Evolutionary conservation across 1,284 basidiomycete species (phyloP).

Genomic region (Heterobasidion irregulare): DNA sequence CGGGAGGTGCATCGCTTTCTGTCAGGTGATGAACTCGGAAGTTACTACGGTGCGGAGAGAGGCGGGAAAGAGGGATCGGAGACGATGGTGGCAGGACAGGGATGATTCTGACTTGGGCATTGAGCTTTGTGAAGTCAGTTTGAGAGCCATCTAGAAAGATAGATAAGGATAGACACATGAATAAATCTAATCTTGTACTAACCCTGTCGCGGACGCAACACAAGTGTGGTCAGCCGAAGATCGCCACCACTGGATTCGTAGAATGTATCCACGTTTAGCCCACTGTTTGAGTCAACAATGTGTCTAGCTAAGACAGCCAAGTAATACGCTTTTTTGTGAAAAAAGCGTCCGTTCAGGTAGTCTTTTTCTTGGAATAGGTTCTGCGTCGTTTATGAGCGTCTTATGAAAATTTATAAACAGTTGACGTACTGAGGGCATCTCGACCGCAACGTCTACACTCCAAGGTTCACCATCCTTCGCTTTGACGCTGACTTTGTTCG

Average conservation of each 20-base stretch:
- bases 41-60: conserved; percentile 75
- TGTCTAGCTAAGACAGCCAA: conserved; percentile 74
- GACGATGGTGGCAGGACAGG: conserved; percentile 52
- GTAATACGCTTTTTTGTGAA: conserved; percentile 91
- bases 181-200: conserved; percentile 13
- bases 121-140: conserved; percentile 61
- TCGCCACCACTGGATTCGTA: conserved; percentile 60
- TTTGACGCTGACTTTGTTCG: conserved; percentile 57
- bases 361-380: conserved; percentile 91
- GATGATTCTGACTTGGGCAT: conserved; percentile 68
- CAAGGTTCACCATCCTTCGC: conserved; percentile 57
- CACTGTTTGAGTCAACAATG: conserved; percentile 37
- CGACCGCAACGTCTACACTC: conserved; percentile 75
- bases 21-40: conserved; percentile 36
- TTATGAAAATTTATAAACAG: conserved; percentile 3
- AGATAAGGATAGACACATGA: conserved; percentile 25
- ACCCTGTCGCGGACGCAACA: conserved; percentile 55
- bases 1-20: conserved; percentile 12
- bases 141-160: conserved; percentile 41
- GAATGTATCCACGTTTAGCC: conserved; percentile 43
- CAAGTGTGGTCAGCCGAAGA: conserved; percentile 60
- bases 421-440: conserved; percentile 73
- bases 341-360: conserved; percentile 84
- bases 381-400: conserved; percentile 24
- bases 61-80: conserved; percentile 55